Evolutionary conservation across 2,329 filamentous ascomycete species (phyloP), one percentile per base, ranked within the genome.

Genomic region (Xylariaceae sp.): DNA sequence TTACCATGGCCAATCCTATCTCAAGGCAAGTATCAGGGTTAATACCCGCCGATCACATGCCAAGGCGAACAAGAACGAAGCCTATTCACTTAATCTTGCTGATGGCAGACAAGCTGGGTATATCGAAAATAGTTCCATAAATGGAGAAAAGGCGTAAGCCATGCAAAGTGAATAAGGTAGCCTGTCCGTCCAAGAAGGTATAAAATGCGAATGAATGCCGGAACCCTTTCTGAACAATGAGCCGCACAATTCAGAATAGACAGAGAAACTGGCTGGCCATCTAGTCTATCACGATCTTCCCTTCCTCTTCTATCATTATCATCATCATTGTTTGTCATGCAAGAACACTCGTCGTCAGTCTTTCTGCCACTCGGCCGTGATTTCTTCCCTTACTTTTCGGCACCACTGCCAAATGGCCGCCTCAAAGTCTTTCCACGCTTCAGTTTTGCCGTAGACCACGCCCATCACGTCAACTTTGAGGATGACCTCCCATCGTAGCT

Each of bases 401-500:
- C 86, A 90, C 93, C 93, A 98, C 60, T 80, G 75, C 62, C 89
- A 76, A 40, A 98, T 75, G 22, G 90, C 90, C 5, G 79, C 74
- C 64, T 98, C 91, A 53, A 98, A 94, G 44, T 83, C 79, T 41
- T 77, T 72, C 91, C 91, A 96, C 11, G 82, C 82, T 42, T 80
- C 75, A 1, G 76, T 76, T 40, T 79, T 75, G 48, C 84, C 85
- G 61, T 91, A 86, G 19, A 95, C 91, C 6, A 96, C 79, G 22
- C 85, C 89, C 67, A 94, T 84, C 19, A 92, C 88, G 60, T 96
- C 89, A 43, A 95, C 76, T 52, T 85, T 80, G 41, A 97, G 74
- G 55, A 86, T 79, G 32, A 91, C 80, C 67, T 97, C 93, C 84
- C 92, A 98, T 44, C 93, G 82, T 47, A 97, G 75, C 69, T 98